A percentile compares a stretch with the other conserved stretches of the same genome.
phyloP scores from a whole-genome alignment of 2,329 filamentous ascomycete species.

The Camillea tinctor region DNA sequence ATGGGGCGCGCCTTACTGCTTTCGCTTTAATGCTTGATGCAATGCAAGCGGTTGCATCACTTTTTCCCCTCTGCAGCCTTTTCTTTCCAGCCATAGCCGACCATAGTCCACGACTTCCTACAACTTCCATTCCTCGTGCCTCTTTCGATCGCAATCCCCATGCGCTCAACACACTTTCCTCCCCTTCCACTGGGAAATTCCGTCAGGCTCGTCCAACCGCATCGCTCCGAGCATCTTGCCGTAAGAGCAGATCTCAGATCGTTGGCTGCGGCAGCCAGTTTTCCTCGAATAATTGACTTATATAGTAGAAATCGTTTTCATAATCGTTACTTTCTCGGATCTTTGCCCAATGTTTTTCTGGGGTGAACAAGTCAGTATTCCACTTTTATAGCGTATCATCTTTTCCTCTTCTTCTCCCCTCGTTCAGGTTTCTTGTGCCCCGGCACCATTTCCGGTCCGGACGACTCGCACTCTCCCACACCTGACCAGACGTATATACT shows the following conservation, averaged over 20 bases:
- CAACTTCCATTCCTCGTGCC: constrained; percentile 2
- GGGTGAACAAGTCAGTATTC: constrained; percentile 18
- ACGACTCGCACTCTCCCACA: background rate
- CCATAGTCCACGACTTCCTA: constrained; percentile 1
- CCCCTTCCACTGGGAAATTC: constrained; percentile 5
- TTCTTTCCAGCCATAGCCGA: background rate
- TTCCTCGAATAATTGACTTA: constrained; percentile 58
- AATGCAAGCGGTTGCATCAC: constrained; percentile 3
- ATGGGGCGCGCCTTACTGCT: background rate
- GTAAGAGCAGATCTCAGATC: constrained; percentile 25
- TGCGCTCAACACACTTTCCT: background rate
- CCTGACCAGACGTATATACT: background rate
- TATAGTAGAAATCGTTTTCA: constrained; percentile 58
- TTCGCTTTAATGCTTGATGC: constrained; percentile 6
- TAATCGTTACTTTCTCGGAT: constrained; percentile 44
- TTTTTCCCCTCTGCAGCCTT: background rate
- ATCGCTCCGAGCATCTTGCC: background rate
- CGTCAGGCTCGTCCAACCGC: background rate
- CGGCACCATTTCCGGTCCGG: background rate
- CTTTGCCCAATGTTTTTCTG: constrained; percentile 45
- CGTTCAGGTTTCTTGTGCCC: background rate
- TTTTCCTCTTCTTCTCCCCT: background rate
- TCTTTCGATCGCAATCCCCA: background rate
- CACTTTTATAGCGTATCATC: background rate
- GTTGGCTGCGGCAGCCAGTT: constrained; percentile 50